These are phyloP conservation scores for Naegleria lovaniensis DNA, from an alignment of 208 protist species.

Conservation along the genomic window DNA sequence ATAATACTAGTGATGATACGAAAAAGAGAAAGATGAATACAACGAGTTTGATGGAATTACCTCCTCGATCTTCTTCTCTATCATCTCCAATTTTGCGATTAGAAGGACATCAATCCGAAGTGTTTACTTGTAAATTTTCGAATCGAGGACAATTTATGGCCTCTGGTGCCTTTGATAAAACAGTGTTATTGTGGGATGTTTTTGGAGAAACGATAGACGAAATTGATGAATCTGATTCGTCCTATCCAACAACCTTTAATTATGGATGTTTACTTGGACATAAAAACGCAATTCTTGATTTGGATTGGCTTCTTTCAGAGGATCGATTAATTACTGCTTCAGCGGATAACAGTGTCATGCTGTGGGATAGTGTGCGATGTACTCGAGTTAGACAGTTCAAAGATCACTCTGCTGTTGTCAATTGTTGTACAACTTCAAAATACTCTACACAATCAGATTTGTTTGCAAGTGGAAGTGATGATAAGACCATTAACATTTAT, in stretches of 20 bases:
- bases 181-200: slow-evolving; percentile 37
- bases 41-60: neutral
- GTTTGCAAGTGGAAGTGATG: slow-evolving; percentile 31
- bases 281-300: slow-evolving; percentile 31
- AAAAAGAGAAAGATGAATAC: neutral
- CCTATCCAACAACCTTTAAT: neutral
- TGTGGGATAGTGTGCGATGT: slow-evolving; percentile 25
- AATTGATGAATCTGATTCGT: neutral
- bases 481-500: slow-evolving; percentile 29
- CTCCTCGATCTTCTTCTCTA: slow-evolving; percentile 21
- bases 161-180: slow-evolving; percentile 28
- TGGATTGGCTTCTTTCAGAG: neutral
- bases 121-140: slow-evolving; percentile 25
- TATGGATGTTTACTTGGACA: slow-evolving; percentile 28
- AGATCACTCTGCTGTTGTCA: slow-evolving; percentile 35
- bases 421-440: neutral
- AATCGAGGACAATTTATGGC: slow-evolving; percentile 26
- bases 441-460: neutral
- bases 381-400: slow-evolving; percentile 28
- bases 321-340: slow-evolving; percentile 18
- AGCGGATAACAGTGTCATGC: slow-evolving; percentile 35
- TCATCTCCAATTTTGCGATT: slow-evolving; percentile 29
- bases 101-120: slow-evolving; percentile 30
- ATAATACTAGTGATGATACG: neutral
- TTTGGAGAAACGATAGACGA: slow-evolving; percentile 25